These are phyloP conservation scores for Debaryomyces robertsiae DNA, from an alignment of 1,139 yeast genomes.

Conservation along the genomic window DNA sequence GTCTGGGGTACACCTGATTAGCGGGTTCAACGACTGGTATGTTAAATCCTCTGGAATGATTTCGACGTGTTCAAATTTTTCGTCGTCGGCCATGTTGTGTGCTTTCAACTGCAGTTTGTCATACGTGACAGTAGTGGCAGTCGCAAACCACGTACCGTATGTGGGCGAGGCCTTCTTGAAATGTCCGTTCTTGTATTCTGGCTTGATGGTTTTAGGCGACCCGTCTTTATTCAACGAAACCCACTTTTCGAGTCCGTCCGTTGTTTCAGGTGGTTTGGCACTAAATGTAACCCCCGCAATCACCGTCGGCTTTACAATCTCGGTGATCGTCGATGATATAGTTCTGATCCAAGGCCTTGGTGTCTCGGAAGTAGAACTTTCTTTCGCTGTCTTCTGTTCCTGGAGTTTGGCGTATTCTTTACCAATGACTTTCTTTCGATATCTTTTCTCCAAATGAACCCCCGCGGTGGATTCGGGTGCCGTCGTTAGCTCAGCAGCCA, in stretches of 20 bases:
- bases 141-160: constrained; percentile 75
- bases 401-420: constrained; percentile 42
- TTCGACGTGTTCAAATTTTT: constrained; percentile 54
- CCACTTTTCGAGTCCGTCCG: constrained; percentile 81
- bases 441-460: constrained; percentile 30
- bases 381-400: constrained; percentile 22
- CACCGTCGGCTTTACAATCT: constrained; percentile 78
- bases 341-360: constrained; percentile 74
- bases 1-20: constrained; percentile 84
- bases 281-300: constrained; percentile 80
- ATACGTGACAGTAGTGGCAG: constrained; percentile 60
- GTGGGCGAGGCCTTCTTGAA: constrained; percentile 70
- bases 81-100: constrained; percentile 66
- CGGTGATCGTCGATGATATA: constrained; percentile 51
- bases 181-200: constrained; percentile 70
- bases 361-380: constrained; percentile 9
- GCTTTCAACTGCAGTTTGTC: constrained; percentile 65
- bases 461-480: constrained; percentile 14
- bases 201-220: constrained; percentile 74
- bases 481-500: constrained; percentile 9
- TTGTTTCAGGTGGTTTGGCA: constrained; percentile 67
- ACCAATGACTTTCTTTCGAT: constrained; percentile 38
- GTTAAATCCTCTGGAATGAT: constrained; percentile 67
- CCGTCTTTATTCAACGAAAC: constrained; percentile 75
- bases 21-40: constrained; percentile 69